phyloP scores from a whole-genome alignment of 768 basidiomycete species.

The Pleurotus salmoneostramineus region DNA sequence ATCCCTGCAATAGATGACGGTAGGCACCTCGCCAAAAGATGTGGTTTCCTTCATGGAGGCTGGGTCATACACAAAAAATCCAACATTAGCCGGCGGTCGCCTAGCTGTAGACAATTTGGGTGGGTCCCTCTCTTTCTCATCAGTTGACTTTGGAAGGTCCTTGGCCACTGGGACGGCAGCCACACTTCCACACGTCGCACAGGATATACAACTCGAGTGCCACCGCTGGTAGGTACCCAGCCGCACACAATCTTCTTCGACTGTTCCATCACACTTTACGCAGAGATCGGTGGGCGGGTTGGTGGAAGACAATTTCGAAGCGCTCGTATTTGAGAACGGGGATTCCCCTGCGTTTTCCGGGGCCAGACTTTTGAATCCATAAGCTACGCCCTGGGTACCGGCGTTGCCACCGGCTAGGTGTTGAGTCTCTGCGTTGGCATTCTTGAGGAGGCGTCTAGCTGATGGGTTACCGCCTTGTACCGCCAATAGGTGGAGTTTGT shows the following conservation, averaged over 20 bases:
- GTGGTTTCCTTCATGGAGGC: constrained; percentile 63
- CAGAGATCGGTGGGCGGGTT: constrained; percentile 90
- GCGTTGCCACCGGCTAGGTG: constrained; percentile 46
- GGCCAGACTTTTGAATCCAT: constrained; percentile 89
- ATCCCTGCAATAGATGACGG: constrained; percentile 70
- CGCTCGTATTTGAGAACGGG: constrained; percentile 51
- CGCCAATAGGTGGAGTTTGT: constrained; percentile 88
- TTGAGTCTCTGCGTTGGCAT: constrained; percentile 62
- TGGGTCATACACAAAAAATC: constrained; percentile 73
- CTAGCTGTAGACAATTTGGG: constrained; percentile 62
- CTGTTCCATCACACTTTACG: constrained; percentile 81
- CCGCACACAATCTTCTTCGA: constrained; percentile 96
- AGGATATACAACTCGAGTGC: constrained; percentile 95
- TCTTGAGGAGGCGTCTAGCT: constrained; percentile 72
- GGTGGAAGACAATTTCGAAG: constrained; percentile 51
- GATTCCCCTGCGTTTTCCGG: constrained; percentile 90
- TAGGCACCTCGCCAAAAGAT: constrained; percentile 72
- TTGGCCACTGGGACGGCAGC: constrained; percentile 61
- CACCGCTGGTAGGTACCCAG: constrained; percentile 95
- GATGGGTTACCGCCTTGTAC: constrained; percentile 80
- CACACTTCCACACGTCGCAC: constrained; percentile 71
- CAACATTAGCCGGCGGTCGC: constrained; percentile 79
- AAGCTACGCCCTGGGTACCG: constrained; percentile 85
- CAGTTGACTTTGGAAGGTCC: constrained; percentile 52
- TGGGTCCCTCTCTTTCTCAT: constrained; percentile 53